phyloP scores from a whole-genome alignment of 2,329 filamentous ascomycete species.

The Xylaria sp. region DNA sequence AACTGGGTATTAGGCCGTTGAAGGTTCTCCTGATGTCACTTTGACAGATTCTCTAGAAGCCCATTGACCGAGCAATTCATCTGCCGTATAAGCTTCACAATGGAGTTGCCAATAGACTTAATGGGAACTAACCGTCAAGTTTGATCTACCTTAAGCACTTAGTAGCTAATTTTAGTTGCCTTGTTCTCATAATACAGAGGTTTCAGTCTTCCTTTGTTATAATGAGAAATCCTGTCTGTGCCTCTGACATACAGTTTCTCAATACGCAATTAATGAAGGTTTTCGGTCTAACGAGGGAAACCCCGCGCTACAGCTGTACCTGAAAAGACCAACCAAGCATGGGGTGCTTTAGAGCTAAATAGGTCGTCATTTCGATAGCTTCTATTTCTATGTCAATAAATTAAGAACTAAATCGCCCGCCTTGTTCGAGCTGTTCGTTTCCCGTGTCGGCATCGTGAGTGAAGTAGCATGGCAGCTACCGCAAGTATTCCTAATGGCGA shows the following conservation, averaged over 20 bases:
- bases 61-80: too few relatives aligned
- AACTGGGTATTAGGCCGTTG: too few relatives aligned
- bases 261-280: not conserved
- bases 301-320: conserved; percentile 1
- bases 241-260: not conserved
- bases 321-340: not conserved
- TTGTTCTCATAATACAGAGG: too few relatives aligned
- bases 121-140: too few relatives aligned
- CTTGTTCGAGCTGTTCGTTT: not conserved
- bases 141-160: too few relatives aligned
- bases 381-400: not conserved
- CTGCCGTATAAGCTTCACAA: too few relatives aligned
- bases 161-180: too few relatives aligned
- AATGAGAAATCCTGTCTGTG: not conserved
- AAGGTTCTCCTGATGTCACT: too few relatives aligned
- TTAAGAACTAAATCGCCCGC: not conserved
- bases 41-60: too few relatives aligned
- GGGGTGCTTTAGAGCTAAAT: not conserved
- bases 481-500: conserved; percentile 7
- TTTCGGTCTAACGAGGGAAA: not conserved
- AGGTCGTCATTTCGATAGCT: not conserved
- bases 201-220: too few relatives aligned
- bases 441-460: not conserved
- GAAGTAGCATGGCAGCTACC: conserved; percentile 25
- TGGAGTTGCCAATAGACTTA: too few relatives aligned